A percentile compares a stretch with the other conserved stretches of the same genome.
Conservation (phyloP, 1,139 yeast genomes). For the Protomyces arabidopsidicola region DNA sequence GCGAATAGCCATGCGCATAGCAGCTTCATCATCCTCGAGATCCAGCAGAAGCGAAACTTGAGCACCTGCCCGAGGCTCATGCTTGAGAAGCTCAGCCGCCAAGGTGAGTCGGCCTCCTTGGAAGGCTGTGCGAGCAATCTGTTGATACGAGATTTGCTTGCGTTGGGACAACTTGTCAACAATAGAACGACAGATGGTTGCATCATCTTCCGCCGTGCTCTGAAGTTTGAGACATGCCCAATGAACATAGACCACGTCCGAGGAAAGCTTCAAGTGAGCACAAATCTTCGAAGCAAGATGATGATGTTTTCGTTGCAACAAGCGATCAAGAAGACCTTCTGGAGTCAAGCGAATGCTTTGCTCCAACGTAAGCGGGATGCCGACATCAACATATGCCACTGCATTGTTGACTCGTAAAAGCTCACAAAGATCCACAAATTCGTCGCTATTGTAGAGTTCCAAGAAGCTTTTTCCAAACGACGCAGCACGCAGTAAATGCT, state of each 20-base stretch:
- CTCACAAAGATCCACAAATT: slow-evolving; percentile 59
- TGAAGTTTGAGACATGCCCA: slow-evolving; percentile 74
- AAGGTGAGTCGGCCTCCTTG: slow-evolving; percentile 75
- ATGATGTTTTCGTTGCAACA: slow-evolving; percentile 60
- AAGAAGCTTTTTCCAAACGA: slow-evolving; percentile 76
- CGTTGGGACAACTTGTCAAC: slow-evolving; percentile 45
- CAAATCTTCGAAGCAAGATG: slow-evolving; percentile 61
- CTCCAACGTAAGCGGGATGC: slow-evolving; percentile 58
- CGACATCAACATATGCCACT: slow-evolving; percentile 59
- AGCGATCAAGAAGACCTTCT: slow-evolving; percentile 52
- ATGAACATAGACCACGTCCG: slow-evolving; percentile 57
- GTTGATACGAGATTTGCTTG: slow-evolving; percentile 53
- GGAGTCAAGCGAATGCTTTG: slow-evolving; percentile 47
- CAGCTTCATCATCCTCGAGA: slow-evolving; percentile 68
- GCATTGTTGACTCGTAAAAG: slow-evolving; percentile 65
- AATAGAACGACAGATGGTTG: slow-evolving; percentile 52
- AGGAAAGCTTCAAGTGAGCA: slow-evolving; percentile 50
- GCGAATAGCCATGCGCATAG: slow-evolving; percentile 64
- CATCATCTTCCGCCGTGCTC: slow-evolving; percentile 54
- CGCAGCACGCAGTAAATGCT: slow-evolving; percentile 71
- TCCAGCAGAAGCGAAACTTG: slow-evolving; percentile 62
- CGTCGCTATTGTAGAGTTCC: slow-evolving; percentile 48
- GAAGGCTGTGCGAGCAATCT: slow-evolving; percentile 65
- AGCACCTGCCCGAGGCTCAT: slow-evolving; percentile 62
- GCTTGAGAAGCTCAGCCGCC: slow-evolving; percentile 52